Conservation (phyloP, 352 stramenopile genomes). For the Pythium dissotocum region DNA sequence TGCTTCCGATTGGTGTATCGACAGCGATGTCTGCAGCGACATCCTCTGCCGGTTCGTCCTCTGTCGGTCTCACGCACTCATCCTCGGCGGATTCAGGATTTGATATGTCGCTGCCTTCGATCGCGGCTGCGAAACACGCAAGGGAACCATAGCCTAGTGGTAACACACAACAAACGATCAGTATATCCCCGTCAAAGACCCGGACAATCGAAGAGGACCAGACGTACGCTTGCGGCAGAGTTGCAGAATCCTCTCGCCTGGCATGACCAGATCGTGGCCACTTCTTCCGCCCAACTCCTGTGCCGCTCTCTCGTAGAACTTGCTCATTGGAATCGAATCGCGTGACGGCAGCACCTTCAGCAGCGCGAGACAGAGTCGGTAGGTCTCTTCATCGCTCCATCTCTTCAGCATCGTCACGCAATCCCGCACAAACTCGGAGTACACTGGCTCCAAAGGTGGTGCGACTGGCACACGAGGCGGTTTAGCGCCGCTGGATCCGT, state of each 20-base stretch:
- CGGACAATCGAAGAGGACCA: not conserved
- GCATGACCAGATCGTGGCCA: not conserved
- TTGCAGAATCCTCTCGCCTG: slow-evolving; percentile 17
- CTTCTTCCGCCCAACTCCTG: not conserved
- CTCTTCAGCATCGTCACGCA: slow-evolving; percentile 24
- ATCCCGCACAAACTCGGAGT: slow-evolving; percentile 30
- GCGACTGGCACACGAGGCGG: not conserved
- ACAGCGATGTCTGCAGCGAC: not conserved
- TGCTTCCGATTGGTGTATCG: not conserved
- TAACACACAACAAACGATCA: not conserved
- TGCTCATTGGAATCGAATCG: not conserved
- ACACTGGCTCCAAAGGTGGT: not conserved
- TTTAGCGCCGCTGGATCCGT: slow-evolving; percentile 2
- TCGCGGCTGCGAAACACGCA: slow-evolving; percentile 22
- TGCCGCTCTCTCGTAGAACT: slow-evolving; percentile 19
- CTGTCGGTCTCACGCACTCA: not conserved
- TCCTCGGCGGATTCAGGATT: not conserved
- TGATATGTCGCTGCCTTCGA: slow-evolving; percentile 12
- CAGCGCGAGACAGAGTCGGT: slow-evolving; percentile 15
- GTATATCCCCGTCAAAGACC: not conserved
- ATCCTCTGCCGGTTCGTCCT: not conserved
- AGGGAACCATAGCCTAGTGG: slow-evolving; percentile 20
- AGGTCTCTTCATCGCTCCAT: slow-evolving; percentile 9
- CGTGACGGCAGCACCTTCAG: not conserved
- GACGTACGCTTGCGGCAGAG: slow-evolving; percentile 25